Evolutionary conservation across 75 land plant genomes (phyloP).

Genomic region (Pinus taeda): DNA sequence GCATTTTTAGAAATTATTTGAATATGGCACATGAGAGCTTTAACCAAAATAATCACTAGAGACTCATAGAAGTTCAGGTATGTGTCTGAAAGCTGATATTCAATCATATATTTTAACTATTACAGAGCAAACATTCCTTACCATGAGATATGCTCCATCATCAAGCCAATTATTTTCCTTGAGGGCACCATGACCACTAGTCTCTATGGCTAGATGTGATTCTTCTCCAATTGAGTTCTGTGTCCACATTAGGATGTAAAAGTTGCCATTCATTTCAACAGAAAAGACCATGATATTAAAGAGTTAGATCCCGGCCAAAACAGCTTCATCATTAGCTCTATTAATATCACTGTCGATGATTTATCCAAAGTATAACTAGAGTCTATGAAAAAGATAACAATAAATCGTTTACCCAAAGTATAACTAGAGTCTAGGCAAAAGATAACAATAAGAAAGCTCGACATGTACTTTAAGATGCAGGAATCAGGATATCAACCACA

Average conservation of each 20-base stretch:
- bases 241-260: background rate
- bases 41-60: background rate
- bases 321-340: background rate
- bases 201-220: constrained; percentile 96
- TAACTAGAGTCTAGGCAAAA: background rate
- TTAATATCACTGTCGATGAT: background rate
- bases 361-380: background rate
- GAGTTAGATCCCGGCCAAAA: background rate
- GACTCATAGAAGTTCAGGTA: background rate
- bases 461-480: background rate
- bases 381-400: background rate
- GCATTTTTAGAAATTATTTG: constrained; percentile 6
- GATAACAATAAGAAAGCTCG: background rate
- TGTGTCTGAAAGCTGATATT: background rate
- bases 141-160: constrained; percentile 99
- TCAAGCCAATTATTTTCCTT: constrained; percentile 99
- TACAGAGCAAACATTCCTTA: constrained; percentile 19
- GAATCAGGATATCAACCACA: background rate
- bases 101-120: background rate
- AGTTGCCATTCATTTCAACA: background rate
- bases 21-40: background rate
- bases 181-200: constrained; percentile 99
- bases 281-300: background rate
- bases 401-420: constrained; percentile 1
- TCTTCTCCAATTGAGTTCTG: constrained; percentile 94